Base-by-base conservation (phyloP, 176 grass and related monocot species). In the Panicum miliaceum region DNA sequence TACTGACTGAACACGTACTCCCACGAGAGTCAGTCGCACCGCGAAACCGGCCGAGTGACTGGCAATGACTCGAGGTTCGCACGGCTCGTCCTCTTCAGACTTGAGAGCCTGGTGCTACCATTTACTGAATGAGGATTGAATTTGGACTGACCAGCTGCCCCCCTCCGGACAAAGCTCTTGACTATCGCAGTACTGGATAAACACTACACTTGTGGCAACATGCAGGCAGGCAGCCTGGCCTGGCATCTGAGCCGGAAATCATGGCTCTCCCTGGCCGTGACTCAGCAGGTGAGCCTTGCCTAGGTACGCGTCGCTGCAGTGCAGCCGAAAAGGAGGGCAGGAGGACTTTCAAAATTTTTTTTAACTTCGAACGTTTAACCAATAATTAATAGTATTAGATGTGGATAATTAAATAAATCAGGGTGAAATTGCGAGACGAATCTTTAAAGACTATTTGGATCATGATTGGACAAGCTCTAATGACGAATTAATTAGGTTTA, bases 91-190 rank as follows among this genome's bases (percentile, higher is more conserved):
- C 41, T 52, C 23, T 25, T 12, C 7, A 3, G 51, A 45, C 42
- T 45, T 10, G 42, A 45, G 3, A 48, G 46, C 46, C 2, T 14
- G 46, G 11, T 8, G 7, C 42, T 45, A 45, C 18, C 29, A 64
- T 10, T 32, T 20, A 66, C 57, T 56, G 19, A 56, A 54, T 43
- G 42, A 6, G 35, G 61, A 47, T 71, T 71, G 59, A 88, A 78
- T 83, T 47, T 84, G 43, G 64, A 43, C 73, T 77, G 86, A 53
- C 47, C 54, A 46, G 66, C 57, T 79, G 64, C 47, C n/a, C 18
- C 50, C 68, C 59, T 54, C 19, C 65, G 57, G 73, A 64, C 35
- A 88, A 72, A 45, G 18, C 42, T 23, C 25, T 79, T 78, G 8
- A 46, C 67, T 46, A 20, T n/a, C 26, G 27, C 32, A 41, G 29